Base-by-base conservation (phyloP, 176 grass and related monocot genomes). In the Urochloa ruziziensis region DNA sequence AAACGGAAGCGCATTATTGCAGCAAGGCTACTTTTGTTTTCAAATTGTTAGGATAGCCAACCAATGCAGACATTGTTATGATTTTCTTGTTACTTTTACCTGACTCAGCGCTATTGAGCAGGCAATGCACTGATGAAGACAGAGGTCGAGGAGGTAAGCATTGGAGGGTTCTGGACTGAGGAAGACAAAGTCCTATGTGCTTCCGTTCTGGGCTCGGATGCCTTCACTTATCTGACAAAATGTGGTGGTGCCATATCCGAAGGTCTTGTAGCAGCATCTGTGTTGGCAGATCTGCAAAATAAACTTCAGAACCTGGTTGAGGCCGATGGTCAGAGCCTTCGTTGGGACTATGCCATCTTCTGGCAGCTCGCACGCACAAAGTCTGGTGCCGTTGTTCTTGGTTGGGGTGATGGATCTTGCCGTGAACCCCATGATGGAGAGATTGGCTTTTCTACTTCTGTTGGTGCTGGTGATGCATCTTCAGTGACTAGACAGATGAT, bases 391-490 rank as follows among this genome's bases (percentile, higher is more conserved):
- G 49, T 93, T 37, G 94, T 96, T 59, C 94, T 96, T 68, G 91
- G 86, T 7, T 96, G 94, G 94, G 91, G 94, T n/a, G 94, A 96
- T 0, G 94, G 94, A 25, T 96, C 86, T 59, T 96, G 94, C 86
- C 86, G 86, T 19, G 88, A 91, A 25, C 81, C 88, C 60, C 72
- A 83, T 30, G 73, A 83, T 19, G 82, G 67, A 6, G 83, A 92
- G 70, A 61, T 67, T 71, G 77, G 17, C 49, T 77, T 64, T 15
- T 36, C 76, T 75, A 49, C 77, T 85, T 51, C 30, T 17, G 27
- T 46, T 43, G 80, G 36, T 79, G 21, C 74, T 57, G 69, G 65
- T 39, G 75, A 84, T 61, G 74, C 23, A 2, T 69, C 83, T 47
- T 59, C 74, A 21, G 21, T 85, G 51, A 61, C 62, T 34, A 73